Evolutionary conservation across 2,329 filamentous ascomycete species (phyloP).

Genomic region (Aspergillus nomiae): DNA sequence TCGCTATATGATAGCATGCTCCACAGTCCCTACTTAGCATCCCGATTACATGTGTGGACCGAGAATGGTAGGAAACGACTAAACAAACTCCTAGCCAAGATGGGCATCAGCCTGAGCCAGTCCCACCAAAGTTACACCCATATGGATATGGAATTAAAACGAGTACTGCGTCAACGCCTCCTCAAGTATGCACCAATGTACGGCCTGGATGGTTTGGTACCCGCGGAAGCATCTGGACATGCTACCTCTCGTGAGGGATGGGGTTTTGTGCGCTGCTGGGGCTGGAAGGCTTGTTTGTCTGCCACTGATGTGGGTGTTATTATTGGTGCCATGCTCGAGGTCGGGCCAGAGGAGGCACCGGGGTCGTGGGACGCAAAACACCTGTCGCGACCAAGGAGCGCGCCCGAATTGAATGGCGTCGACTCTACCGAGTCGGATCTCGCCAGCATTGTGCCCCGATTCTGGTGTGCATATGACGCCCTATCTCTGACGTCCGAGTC

Average conservation of each 20-base stretch:
- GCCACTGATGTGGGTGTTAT: constrained; percentile 94
- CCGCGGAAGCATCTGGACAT: constrained; percentile 70
- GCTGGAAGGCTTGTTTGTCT: constrained; percentile 91
- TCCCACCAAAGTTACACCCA: constrained; percentile 96
- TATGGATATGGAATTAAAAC: constrained; percentile 97
- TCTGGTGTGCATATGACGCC: constrained; percentile 63
- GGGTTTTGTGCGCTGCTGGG: constrained; percentile 97
- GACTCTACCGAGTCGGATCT: constrained; percentile 28
- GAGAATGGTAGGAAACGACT: constrained; percentile 84
- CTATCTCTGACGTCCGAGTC: constrained; percentile 50
- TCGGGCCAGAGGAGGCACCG: constrained; percentile 58
- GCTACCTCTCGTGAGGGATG: constrained; percentile 82
- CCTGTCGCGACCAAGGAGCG: constrained; percentile 23
- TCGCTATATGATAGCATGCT: constrained; percentile 98
- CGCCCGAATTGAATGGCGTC: constrained; percentile 21
- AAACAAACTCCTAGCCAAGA: constrained; percentile 94
- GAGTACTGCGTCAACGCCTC: constrained; percentile 78
- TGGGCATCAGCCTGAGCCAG: constrained; percentile 92
- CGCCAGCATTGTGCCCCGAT: constrained; percentile 47
- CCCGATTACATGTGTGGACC: constrained; percentile 90
- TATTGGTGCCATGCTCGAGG: constrained; percentile 87
- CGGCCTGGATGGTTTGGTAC: constrained; percentile 90
- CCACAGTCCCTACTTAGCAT: constrained; percentile 91
- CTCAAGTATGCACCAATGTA: constrained; percentile 92
- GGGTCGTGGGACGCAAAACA: constrained; percentile 36